Base-by-base conservation (phyloP, 768 basidiomycete species). In the Tylopilus balloui region DNA sequence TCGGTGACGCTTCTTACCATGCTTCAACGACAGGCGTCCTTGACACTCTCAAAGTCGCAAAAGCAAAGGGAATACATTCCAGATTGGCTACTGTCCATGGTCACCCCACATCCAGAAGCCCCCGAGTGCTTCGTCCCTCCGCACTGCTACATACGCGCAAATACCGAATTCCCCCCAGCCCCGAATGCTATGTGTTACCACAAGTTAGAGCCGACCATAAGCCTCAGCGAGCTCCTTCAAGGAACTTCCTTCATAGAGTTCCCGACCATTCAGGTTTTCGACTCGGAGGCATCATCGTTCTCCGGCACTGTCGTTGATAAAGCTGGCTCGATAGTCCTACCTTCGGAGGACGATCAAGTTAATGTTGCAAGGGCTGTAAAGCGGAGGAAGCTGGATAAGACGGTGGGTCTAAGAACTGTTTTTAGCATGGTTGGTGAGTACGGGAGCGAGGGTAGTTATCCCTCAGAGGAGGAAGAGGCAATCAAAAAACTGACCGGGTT, bases 191-290 rank as follows among this genome's bases (percentile, higher is more conserved):
- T 67, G 6, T 59, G 54, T 39, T 87, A 81, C 62, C 77, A 85
- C 60, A 75, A 75, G 28, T 67, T 92, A 12, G 79, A 87, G 43
- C 68, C 77, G 3, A 62, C 67, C 4, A 56, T 74, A 36, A 64
- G 74, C 20, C 71, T 94, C 23, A 58, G 63, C 10, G 58, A 62
- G 21, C 66, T 76, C 8, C 69, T 95, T 38, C 73, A 71, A 29
- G 68, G 80, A 42, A 86, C 79, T 36, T 71, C 79, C 24, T 92
- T 92, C 65, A 76, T 87, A 27, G 92, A 95, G 65, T 95, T 80
- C 60, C 92, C 92, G 7, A 83, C 83, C 1, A 80, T 95, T 38
- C 85, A 92, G 47, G 66, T 94, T 6, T 84, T 83, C 73, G 79
- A 84, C 40, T 78, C 69, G 20, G 71, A 63, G 17, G 68, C 81